Evolutionary conservation across 768 basidiomycete species (phyloP), one percentile per base, ranked within the genome.

Genomic region (Lentinula detonsa): DNA sequence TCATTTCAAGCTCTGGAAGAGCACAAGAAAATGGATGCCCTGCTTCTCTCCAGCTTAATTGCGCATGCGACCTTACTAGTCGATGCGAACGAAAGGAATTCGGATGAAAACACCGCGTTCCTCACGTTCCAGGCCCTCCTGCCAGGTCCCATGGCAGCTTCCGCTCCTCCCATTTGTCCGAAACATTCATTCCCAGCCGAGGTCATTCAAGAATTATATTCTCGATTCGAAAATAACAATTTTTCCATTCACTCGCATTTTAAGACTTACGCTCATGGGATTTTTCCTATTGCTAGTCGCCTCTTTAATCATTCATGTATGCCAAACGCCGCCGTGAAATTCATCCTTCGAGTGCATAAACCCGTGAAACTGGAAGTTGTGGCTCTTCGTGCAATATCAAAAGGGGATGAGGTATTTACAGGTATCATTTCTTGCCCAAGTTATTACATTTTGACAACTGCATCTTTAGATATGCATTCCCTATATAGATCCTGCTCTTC

Each of bases 231-330:
- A 45, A 93, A 91, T 74, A 93, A 93, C 71, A 91, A 93, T 66
- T 93, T 91, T 70, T 78, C 85, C 9, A 74, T 93, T 23, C 87
- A 91, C 66, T 87, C 86, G 2, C 88, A 91, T 74, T 74, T 92
- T 43, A 82, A 74, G 15, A 80, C 86, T 1, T 75, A 87, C 66
- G 91, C 83, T 0, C 86, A 91, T 73, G 91, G 89, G 0, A 76
- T 91, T 40, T 92, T 90, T 63, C 90, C 91, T 7, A 70, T 83
- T 9, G 86, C 91, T 1, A 93, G 91, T 67, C 79, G 90, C n/a
- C 68, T 84, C 11, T 91, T 93, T 75, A 93, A 93, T 67, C 91
- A 93, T 67, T 90, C 88, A 4, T 93, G 91, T 70, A 65, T 80
- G 16, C 90, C 91, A 1, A 91, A 90, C 64, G 87, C 88, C 15